A percentile compares a stretch with the other conserved stretches of the same genome.
phyloP scores from a whole-genome alignment of 805 yeast species.

The Nakazawaea wickerhamii region DNA sequence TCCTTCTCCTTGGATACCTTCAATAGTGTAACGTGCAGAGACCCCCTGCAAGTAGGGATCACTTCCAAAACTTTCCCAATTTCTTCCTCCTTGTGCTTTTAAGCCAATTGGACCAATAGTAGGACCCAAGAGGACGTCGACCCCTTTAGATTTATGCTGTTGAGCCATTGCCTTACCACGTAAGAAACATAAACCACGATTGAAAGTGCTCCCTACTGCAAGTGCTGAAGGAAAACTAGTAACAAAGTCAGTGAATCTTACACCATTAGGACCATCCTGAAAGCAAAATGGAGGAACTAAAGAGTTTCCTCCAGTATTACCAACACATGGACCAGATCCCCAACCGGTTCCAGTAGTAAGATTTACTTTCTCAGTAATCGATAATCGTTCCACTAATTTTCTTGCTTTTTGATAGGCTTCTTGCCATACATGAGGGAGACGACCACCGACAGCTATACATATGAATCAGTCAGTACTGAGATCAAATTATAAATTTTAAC shows the following conservation, averaged over 20 bases:
- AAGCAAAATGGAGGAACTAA: slow-evolving; percentile 41
- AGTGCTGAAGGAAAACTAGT: slow-evolving; percentile 54
- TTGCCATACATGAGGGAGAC: slow-evolving; percentile 48
- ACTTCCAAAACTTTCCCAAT: slow-evolving; percentile 58
- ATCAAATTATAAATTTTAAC: not conserved
- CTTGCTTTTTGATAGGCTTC: slow-evolving; percentile 53
- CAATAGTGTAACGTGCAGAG: slow-evolving; percentile 44
- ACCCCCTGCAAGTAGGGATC: slow-evolving; percentile 57
- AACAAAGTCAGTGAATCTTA: slow-evolving; percentile 48
- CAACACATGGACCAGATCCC: slow-evolving; percentile 61
- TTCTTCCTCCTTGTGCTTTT: slow-evolving; percentile 57
- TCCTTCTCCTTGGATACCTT: slow-evolving; percentile 53
- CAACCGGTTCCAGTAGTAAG: slow-evolving; percentile 64
- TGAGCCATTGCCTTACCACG: slow-evolving; percentile 54
- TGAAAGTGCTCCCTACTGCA: slow-evolving; percentile 53
- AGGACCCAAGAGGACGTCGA: slow-evolving; percentile 51
- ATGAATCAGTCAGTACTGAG: not conserved
- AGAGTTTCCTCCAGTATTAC: slow-evolving; percentile 45
- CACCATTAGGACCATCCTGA: slow-evolving; percentile 60
- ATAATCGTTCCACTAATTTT: slow-evolving; percentile 47
- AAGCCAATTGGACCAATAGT: slow-evolving; percentile 53
- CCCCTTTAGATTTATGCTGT: slow-evolving; percentile 48
- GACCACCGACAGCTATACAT: slow-evolving; percentile 32
- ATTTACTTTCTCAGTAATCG: slow-evolving; percentile 53
- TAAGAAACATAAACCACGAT: slow-evolving; percentile 40